phyloP scores from a whole-genome alignment of 1,139 yeast species.

The Zygosaccharomyces sapae region DNA sequence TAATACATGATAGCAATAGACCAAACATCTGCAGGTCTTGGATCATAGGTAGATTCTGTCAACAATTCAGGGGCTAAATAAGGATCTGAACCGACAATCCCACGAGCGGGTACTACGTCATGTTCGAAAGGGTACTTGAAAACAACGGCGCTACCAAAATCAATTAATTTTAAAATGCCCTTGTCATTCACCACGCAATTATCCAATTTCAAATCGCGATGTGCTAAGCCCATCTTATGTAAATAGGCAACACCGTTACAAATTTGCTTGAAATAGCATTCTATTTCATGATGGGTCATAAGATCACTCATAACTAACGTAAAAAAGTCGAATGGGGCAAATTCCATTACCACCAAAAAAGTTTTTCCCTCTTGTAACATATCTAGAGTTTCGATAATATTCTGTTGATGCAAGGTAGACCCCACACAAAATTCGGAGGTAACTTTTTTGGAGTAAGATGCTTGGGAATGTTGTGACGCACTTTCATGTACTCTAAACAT shows the following conservation, averaged over 20 bases:
- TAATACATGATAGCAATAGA: constrained; percentile 71
- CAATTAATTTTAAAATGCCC: constrained; percentile 67
- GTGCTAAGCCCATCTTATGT: constrained; percentile 68
- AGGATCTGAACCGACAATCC: constrained; percentile 81
- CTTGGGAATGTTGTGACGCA: constrained; percentile 31
- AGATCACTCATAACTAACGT: constrained; percentile 72
- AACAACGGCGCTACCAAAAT: constrained; percentile 73
- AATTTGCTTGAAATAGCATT: constrained; percentile 68
- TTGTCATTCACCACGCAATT: constrained; percentile 63
- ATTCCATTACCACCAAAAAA: constrained; percentile 69
- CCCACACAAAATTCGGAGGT: constrained; percentile 64
- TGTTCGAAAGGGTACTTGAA: constrained; percentile 44
- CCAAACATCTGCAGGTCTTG: constrained; percentile 74
- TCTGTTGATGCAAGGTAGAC: constrained; percentile 55
- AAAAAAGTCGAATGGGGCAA: constrained; percentile 69
- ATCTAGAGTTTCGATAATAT: constrained; percentile 62
- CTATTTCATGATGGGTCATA: constrained; percentile 54
- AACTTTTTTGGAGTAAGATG: constrained; percentile 59
- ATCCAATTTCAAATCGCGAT: constrained; percentile 71
- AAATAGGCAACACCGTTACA: constrained; percentile 56
- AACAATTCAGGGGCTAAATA: constrained; percentile 76
- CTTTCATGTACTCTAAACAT: constrained; percentile 46
- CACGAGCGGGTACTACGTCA: constrained; percentile 47
- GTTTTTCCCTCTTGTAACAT: constrained; percentile 49
- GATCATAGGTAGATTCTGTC: constrained; percentile 49